Base-by-base conservation (phyloP, 345 rosid genomes). In the Boechera stricta region DNA sequence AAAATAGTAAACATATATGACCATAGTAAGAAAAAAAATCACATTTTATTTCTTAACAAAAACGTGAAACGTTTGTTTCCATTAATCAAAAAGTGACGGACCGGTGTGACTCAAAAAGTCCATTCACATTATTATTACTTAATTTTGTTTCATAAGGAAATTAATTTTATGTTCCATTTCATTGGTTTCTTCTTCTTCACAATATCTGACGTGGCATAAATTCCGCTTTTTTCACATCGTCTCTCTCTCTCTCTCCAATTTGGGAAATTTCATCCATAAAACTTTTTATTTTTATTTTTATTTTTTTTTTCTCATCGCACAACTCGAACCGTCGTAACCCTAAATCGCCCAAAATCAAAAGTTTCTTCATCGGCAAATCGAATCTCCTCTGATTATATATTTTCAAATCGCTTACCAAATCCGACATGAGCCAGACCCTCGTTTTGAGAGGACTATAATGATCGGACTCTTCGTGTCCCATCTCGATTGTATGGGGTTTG, bases 401-500 rank as follows among this genome's bases (percentile, higher is more conserved):
- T 12, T 18, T 51, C 48, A 31, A 55, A 69, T 38, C 71, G 44
- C 67, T 39, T 39, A 7, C 52, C 47, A 31, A 73, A 79, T 79
- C 78, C 56, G 80, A 53, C 63, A 82, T 82, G 85, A 75, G 26
- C 72, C 48, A 64, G 39, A 51, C 64, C n/a, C 3, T 57, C 24
- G 72, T 71, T 29, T 38, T 0, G 7, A 53, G 75, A 76, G 73
- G 47, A 58, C 73, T 81, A 87, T 77, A 75, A 89, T 89, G 90
- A 83, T 85, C 82, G 74, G 77, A 48, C 67, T 68, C 42, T 59
- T 77, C 44, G 75, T 76, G 76, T 80, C 75, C 51, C 81, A 83
- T 84, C 77, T 80, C 64, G 85, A 74, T 88, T 91, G 93, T 85
- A 88, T 89, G 86, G 92, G 88, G 89, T 77, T 81, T 85, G 86